A percentile compares a stretch with the other conserved stretches of the same genome.
Conservation (phyloP, 495 filamentous ascomycete genomes). For the Terfezia boudieri region DNA sequence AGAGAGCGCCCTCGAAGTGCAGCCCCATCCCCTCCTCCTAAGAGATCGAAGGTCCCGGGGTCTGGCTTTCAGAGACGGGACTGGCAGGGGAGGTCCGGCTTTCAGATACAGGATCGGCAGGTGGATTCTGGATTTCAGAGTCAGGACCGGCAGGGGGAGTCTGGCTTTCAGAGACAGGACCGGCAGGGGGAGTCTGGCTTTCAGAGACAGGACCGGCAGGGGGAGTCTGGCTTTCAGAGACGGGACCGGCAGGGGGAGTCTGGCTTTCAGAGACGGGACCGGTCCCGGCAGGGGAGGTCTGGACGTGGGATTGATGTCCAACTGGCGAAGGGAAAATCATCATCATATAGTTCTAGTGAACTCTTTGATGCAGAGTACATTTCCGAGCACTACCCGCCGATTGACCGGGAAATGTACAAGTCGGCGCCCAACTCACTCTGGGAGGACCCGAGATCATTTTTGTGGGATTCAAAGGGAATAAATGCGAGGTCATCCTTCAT, state of each 20-base stretch:
- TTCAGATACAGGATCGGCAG: too few relatives aligned
- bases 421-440: slow-evolving; percentile 14
- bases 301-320: not conserved
- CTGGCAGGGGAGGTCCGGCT: not conserved
- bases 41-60: not conserved
- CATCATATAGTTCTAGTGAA: slow-evolving; percentile 1
- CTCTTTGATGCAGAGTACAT: slow-evolving; percentile 13
- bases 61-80: not conserved
- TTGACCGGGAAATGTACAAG: slow-evolving; percentile 9
- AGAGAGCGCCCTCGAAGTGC: not conserved
- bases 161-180: not conserved
- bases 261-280: too few relatives aligned
- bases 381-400: slow-evolving; percentile 5
- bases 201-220: not conserved
- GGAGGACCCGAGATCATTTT: slow-evolving; percentile 11
- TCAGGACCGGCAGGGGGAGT: not conserved
- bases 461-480: slow-evolving; percentile 13
- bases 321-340: too few relatives aligned
- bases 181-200: not conserved
- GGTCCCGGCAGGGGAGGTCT: not conserved
- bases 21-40: not conserved
- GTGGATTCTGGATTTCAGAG: too few relatives aligned
- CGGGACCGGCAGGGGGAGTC: too few relatives aligned
- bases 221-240: not conserved
- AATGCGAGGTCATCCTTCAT: slow-evolving; percentile 10